A percentile compares a stretch with the other conserved stretches of the same genome.
Conservation (phyloP, 768 basidiomycete genomes). For the Sarcomyxa edulis region DNA sequence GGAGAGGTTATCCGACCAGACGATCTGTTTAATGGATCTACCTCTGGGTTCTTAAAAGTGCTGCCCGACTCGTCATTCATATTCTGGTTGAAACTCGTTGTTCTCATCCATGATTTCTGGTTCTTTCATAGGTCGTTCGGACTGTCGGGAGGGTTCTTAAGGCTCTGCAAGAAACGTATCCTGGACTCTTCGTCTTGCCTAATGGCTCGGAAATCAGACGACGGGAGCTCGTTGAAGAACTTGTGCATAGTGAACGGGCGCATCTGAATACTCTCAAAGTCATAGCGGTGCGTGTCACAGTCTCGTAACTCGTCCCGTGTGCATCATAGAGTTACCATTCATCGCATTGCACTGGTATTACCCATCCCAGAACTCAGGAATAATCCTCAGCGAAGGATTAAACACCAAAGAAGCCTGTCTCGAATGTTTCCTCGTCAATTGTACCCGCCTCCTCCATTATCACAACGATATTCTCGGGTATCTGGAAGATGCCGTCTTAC, state of each 20-base stretch:
- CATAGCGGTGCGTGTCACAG: slow-evolving; percentile 20
- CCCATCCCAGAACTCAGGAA: slow-evolving; percentile 27
- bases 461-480: slow-evolving; percentile 19
- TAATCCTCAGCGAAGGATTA: slow-evolving; percentile 19
- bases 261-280: slow-evolving; percentile 22
- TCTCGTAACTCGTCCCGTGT: background rate
- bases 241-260: slow-evolving; percentile 25
- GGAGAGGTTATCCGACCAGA: slow-evolving; percentile 35
- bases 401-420: slow-evolving; percentile 14
- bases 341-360: no score
- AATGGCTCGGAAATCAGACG: slow-evolving; percentile 19
- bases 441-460: slow-evolving; percentile 20
- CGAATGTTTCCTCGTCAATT: slow-evolving; percentile 21
- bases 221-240: slow-evolving; percentile 20
- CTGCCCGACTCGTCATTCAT: no score
- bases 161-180: slow-evolving; percentile 29
- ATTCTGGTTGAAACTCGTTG: background rate
- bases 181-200: slow-evolving; percentile 27
- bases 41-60: slow-evolving; percentile 29
- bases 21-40: slow-evolving; percentile 27
- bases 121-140: slow-evolving; percentile 23
- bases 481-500: slow-evolving; percentile 7
- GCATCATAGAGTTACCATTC: no score
- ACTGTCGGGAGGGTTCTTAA: slow-evolving; percentile 27
- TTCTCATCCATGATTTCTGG: background rate